phyloP scores from a whole-genome alignment of 2,329 filamentous ascomycete genomes.

The Aspergillus fijiensis region DNA sequence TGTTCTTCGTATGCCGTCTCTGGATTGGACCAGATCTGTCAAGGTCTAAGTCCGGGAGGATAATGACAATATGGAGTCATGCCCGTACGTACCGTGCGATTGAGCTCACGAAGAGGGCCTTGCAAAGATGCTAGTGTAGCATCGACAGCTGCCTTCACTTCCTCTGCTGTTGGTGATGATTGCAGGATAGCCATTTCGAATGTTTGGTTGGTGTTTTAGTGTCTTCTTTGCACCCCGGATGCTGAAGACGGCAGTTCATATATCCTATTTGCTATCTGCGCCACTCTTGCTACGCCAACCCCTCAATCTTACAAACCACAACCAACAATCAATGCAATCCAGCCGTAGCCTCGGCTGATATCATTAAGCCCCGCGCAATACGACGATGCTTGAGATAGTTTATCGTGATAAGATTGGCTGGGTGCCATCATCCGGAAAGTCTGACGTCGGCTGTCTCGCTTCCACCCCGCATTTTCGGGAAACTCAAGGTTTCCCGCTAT shows the following conservation, averaged over 20 bases:
- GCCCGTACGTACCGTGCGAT: conserved; percentile 25
- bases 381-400: not conserved
- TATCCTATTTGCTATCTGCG: not conserved
- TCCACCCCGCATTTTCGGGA: not conserved
- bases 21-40: conserved; percentile 49
- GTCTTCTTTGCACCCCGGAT: not conserved
- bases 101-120: conserved; percentile 26
- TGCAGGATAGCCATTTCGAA: conserved; percentile 19
- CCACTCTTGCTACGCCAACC: not conserved
- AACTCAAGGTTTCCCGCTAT: not conserved
- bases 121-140: conserved; percentile 18
- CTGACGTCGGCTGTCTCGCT: not conserved
- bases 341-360: not conserved
- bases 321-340: not conserved
- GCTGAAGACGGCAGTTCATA: not conserved
- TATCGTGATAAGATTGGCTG: not conserved
- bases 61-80: too few relatives aligned
- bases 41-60: not conserved
- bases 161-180: conserved; percentile 11
- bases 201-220: not conserved
- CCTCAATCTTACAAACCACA: not conserved
- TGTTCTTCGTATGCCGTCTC: conserved; percentile 55
- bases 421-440: not conserved
- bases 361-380: not conserved
- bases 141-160: conserved; percentile 26